A percentile compares a stretch with the other conserved stretches of the same genome.
phyloP scores from a whole-genome alignment of 306 rosid species.

The Albizia julibrissin region DNA sequence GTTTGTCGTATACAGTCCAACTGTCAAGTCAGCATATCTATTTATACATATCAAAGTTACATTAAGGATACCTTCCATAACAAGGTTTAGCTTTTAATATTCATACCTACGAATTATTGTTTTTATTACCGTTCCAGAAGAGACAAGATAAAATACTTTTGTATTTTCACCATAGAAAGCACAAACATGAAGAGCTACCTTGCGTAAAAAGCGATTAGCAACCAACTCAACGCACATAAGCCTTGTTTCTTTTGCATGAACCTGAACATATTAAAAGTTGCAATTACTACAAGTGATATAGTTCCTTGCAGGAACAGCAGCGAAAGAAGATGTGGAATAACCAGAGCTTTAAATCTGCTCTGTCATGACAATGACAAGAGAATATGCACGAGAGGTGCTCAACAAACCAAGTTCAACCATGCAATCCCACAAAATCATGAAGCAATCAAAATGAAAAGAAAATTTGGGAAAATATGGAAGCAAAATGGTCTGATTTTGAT shows the following conservation, averaged over 20 bases:
- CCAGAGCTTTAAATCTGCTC: neutral
- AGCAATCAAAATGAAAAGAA: neutral
- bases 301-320: conserved; percentile 5
- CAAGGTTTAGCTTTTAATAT: conserved; percentile 6
- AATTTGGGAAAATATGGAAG: neutral
- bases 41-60: conserved; percentile 2
- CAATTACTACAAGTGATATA: neutral
- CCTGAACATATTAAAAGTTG: conserved; percentile 52
- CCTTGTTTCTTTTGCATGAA: conserved; percentile 54
- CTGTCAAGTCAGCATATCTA: conserved; percentile 9
- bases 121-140: neutral
- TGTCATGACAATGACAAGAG: neutral
- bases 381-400: neutral
- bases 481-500: neutral
- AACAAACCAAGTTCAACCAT: neutral
- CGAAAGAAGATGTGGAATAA: conserved; percentile 3
- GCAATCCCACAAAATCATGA: neutral
- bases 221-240: conserved; percentile 89
- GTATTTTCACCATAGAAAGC: conserved; percentile 4
- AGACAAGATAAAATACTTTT: neutral
- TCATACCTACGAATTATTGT: neutral
- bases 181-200: conserved; percentile 51
- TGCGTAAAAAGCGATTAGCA: conserved; percentile 93
- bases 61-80: neutral
- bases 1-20: conserved; percentile 6